phyloP scores from a whole-genome alignment of 192 early-diverging fungal species.

The Backusella macrospora region DNA sequence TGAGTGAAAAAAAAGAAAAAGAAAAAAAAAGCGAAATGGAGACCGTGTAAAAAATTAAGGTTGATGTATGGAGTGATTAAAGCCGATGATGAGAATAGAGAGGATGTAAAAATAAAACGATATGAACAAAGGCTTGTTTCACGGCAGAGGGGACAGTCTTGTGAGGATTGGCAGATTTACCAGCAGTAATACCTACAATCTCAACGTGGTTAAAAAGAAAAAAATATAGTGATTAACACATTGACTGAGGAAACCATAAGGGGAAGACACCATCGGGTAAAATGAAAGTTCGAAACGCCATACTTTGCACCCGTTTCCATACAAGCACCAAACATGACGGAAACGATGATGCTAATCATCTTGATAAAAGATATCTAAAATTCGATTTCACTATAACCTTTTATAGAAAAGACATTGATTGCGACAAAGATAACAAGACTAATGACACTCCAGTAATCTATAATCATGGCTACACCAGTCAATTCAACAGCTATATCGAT shows the following conservation, averaged over 20 bases:
- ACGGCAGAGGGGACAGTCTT: slow-evolving; percentile 73
- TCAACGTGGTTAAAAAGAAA: slow-evolving; percentile 87
- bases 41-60: slow-evolving; percentile 58
- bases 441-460: slow-evolving; percentile 57
- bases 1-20: slow-evolving; percentile 71
- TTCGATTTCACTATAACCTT: slow-evolving; percentile 80
- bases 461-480: slow-evolving; percentile 69
- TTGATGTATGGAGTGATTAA: slow-evolving; percentile 73
- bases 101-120: slow-evolving; percentile 79
- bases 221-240: slow-evolving; percentile 74
- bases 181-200: slow-evolving; percentile 85
- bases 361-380: slow-evolving; percentile 86
- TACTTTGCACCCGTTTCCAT: slow-evolving; percentile 63
- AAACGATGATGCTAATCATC: slow-evolving; percentile 78
- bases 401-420: slow-evolving; percentile 67
- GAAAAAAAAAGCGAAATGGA: too few relatives aligned
- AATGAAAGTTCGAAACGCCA: slow-evolving; percentile 66
- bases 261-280: slow-evolving; percentile 62
- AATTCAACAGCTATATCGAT: slow-evolving; percentile 75
- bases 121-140: slow-evolving; percentile 78
- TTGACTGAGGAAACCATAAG: slow-evolving; percentile 65
- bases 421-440: slow-evolving; percentile 60
- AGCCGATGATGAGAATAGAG: slow-evolving; percentile 83
- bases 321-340: slow-evolving; percentile 77
- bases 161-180: slow-evolving; percentile 83